These are phyloP conservation scores for Crotalaria pallida DNA, from an alignment of 306 rosid genomes.

Conservation along the genomic window DNA sequence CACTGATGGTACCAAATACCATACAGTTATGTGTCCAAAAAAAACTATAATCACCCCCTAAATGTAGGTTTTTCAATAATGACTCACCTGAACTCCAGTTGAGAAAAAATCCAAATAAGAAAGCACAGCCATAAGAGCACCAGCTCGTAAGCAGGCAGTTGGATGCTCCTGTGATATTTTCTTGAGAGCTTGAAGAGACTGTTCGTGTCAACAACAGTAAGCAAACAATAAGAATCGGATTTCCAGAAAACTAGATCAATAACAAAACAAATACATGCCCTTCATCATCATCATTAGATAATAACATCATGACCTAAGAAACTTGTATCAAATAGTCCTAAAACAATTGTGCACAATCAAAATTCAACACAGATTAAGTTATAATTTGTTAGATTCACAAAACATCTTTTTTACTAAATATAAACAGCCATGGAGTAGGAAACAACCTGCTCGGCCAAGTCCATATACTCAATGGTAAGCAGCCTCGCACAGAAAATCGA, in stretches of 20 bases:
- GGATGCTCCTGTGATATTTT: slow-evolving; percentile 99
- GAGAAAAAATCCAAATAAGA: slow-evolving; percentile 94
- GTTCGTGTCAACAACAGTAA: slow-evolving; percentile 36
- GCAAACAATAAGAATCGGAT: neutral
- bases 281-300: neutral
- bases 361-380: neutral
- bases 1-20: neutral
- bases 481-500: slow-evolving; percentile 89
- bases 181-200: slow-evolving; percentile 99
- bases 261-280: neutral
- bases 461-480: slow-evolving; percentile 98
- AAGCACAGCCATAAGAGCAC: slow-evolving; percentile 99
- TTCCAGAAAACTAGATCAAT: neutral
- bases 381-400: neutral
- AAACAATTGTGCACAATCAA: neutral
- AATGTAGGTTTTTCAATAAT: neutral
- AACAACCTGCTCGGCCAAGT: slow-evolving; percentile 97
- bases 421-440: neutral
- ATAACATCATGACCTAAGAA: neutral
- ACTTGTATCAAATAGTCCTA: neutral
- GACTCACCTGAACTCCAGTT: slow-evolving; percentile 91
- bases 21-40: neutral
- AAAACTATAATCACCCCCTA: neutral
- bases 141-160: slow-evolving; percentile 96
- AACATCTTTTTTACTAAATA: neutral